Evolutionary conservation across 257 asterid genomes (phyloP).

Genomic region (Striga asiatica): DNA sequence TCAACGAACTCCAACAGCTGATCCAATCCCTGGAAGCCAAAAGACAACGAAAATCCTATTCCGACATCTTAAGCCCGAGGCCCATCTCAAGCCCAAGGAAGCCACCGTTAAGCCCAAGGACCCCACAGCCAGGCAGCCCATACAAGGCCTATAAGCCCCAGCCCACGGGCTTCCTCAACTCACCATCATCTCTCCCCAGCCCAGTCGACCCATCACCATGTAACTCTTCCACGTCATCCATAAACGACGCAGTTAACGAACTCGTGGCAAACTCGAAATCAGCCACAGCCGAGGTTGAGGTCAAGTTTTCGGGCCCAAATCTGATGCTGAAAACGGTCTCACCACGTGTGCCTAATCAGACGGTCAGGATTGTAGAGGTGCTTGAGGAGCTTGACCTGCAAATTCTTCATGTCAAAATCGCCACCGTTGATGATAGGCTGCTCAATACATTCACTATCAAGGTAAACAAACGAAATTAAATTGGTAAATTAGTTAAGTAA

Average conservation of each 20-base stretch:
- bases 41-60: conserved; percentile 57
- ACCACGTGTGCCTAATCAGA: conserved; percentile 65
- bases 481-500: too few species aligned
- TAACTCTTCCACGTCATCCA: conserved; percentile 29
- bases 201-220: conserved; percentile 40
- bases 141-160: conserved; percentile 33
- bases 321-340: conserved; percentile 59
- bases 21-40: conserved; percentile 63
- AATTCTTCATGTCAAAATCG: conserved; percentile 59
- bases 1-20: conserved; percentile 69
- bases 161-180: conserved; percentile 7
- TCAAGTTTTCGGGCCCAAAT: conserved; percentile 71
- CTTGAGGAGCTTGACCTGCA: conserved; percentile 66
- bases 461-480: conserved; percentile 46
- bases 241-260: conserved; percentile 48
- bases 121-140: conserved; percentile 71
- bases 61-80: conserved; percentile 45
- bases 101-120: conserved; percentile 70
- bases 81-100: conserved; percentile 45
- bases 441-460: conserved; percentile 74
- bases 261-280: conserved; percentile 72
- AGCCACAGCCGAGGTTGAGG: conserved; percentile 66
- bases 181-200: conserved; percentile 19
- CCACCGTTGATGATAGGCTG: conserved; percentile 48
- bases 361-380: conserved; percentile 45